Evolutionary conservation across 1,284 basidiomycete genomes (phyloP).

Genomic region (Sphaerobolus stellatus): DNA sequence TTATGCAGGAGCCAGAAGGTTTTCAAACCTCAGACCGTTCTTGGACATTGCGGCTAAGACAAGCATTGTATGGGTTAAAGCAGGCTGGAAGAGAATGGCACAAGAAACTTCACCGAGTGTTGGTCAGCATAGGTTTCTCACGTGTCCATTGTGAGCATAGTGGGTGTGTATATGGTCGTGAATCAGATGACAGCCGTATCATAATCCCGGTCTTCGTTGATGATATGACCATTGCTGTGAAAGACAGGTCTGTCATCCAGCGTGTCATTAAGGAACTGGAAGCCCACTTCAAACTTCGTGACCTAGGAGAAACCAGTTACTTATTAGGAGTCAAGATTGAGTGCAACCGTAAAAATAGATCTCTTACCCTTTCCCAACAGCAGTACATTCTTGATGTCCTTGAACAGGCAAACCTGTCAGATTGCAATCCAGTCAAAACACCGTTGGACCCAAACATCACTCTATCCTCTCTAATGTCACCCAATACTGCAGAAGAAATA

Average conservation of each 20-base stretch:
- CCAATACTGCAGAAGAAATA: conserved; percentile 20
- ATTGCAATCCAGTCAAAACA: conserved; percentile 29
- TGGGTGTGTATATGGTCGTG: conserved; percentile 7
- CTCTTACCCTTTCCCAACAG: conserved; percentile 24
- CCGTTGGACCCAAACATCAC: conserved; percentile 27
- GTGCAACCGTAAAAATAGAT: conserved; percentile 16
- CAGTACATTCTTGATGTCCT: conserved; percentile 27
- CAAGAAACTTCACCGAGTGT: conserved; percentile 21
- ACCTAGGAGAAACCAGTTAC: conserved; percentile 31
- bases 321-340: conserved; percentile 39
- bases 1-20: conserved; percentile 32
- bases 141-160: background rate
- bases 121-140: conserved; percentile 18
- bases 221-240: conserved; percentile 18
- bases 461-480: conserved; percentile 16
- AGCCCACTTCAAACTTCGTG: conserved; percentile 35
- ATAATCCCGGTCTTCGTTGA: conserved; percentile 22
- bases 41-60: conserved; percentile 14
- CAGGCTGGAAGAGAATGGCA: conserved; percentile 39
- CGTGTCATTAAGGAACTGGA: conserved; percentile 25
- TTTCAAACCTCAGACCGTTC: conserved; percentile 20
- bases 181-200: conserved; percentile 14
- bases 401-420: conserved; percentile 21
- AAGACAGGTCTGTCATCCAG: conserved; percentile 20
- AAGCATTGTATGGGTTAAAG: conserved; percentile 38